Percentiles rank a stretch among this genome's conserved stretches.
These are phyloP conservation scores for Fraxinus nigra DNA, from an alignment of 305 asterid species.

Conservation along the genomic window DNA sequence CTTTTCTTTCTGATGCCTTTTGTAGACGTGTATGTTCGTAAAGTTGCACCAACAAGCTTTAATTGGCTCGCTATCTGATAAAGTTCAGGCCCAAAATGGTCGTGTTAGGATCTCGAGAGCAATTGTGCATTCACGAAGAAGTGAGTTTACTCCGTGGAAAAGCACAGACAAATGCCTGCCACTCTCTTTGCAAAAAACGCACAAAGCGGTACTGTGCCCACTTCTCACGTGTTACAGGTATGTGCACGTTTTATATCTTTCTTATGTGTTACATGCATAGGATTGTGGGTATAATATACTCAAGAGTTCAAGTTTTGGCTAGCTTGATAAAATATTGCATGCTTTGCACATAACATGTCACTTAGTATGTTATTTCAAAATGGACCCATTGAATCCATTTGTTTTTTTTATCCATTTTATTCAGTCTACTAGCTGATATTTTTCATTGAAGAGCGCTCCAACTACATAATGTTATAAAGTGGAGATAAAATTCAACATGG, in stretches of 20 bases:
- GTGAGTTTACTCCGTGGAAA: constrained; percentile 82
- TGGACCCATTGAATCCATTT: not conserved
- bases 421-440: not conserved
- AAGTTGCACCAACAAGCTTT: constrained; percentile 10
- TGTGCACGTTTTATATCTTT: constrained; percentile 8
- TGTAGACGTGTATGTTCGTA: constrained; percentile 8
- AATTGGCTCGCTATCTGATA: constrained; percentile 20
- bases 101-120: constrained; percentile 97
- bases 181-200: constrained; percentile 66
- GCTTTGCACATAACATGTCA: not conserved
- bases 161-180: constrained; percentile 94
- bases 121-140: constrained; percentile 88
- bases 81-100: constrained; percentile 91
- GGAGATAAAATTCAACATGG: not conserved
- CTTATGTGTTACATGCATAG: not conserved
- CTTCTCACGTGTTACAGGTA: constrained; percentile 83
- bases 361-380: not conserved
- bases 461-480: not conserved
- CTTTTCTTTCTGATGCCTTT: not conserved
- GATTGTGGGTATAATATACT: not conserved
- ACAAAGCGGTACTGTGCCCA: constrained; percentile 70
- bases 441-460: not conserved
- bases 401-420: not conserved
- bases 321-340: not conserved
- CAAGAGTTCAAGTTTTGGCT: not conserved